Evolutionary conservation across 805 yeast species (phyloP), one percentile per base, ranked within the genome.

Genomic region (Candida parachauliodes): DNA sequence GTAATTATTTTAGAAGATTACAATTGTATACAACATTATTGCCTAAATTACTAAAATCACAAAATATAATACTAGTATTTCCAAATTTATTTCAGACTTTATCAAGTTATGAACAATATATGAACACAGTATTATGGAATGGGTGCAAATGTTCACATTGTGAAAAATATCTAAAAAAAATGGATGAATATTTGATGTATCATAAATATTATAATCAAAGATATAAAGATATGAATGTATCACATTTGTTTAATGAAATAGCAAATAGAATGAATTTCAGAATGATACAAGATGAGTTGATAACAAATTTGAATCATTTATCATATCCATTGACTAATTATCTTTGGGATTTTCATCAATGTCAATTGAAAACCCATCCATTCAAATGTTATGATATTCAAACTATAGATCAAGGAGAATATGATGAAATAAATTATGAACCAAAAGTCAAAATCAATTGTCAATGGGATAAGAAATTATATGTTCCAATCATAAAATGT

Each of bases 71-170:
- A 32, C 51, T 84, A 10, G 59, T 75, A 3, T 67, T 79, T 0
- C 88, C 89, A 2, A 76, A 77, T 4, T 65, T 81, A 37, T 54
- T 84, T 44, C 77, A 79, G 40, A 61, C 79, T 0, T 60, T 81
- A 15, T 65, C 87, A 0, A 76, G 86, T 43, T 84, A 83, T 52
- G 94, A 84, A 46, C 81, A 80, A 39, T 54, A 81, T 5, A 77
- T 79, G 52, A 82, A 86, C 32, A 83, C 81, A 44, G 45, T 84
- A 35, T 55, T 84, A 17, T 84, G 91, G 89, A 83, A 83, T 51
- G 91, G 91, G 0, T 83, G 91, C 54, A 70, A 69, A 26, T 84
- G 94, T 52, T 43, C 46, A 1, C 74, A 69, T 45, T 84, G 94
- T 49, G 59, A 60, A 10, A 61, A 60, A 36, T 63, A 62, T 28